Percentiles rank a stretch among this genome's conserved stretches.
Conservation (phyloP, 768 basidiomycete species). For the Lepiota venenata region DNA sequence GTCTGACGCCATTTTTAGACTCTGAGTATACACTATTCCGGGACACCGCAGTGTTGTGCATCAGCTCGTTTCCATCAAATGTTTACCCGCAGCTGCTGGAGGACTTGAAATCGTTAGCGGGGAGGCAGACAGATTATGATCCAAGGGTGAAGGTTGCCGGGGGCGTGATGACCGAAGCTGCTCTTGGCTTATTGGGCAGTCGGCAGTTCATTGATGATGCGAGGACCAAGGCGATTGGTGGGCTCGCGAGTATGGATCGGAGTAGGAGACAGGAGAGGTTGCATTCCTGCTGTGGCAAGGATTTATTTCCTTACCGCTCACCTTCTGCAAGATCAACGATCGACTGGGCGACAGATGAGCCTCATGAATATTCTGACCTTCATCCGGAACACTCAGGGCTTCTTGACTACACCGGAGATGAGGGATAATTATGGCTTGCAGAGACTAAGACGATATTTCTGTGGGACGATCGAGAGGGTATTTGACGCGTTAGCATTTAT, state of each 20-base stretch:
- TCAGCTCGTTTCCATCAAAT: slow-evolving; percentile 79
- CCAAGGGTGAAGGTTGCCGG: slow-evolving; percentile 37
- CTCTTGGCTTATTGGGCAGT: slow-evolving; percentile 27
- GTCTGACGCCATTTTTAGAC: slow-evolving; percentile 83
- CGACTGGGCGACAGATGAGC: slow-evolving; percentile 66
- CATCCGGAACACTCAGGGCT: slow-evolving; percentile 76
- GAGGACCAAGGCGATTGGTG: slow-evolving; percentile 42
- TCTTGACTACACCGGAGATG: slow-evolving; percentile 68
- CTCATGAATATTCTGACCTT: slow-evolving; percentile 83
- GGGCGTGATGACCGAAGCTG: slow-evolving; percentile 17
- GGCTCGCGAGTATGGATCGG: slow-evolving; percentile 43
- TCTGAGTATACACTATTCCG: slow-evolving; percentile 82
- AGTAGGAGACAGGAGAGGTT: slow-evolving; percentile 73
- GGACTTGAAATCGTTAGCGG: slow-evolving; percentile 75
- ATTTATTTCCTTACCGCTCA: slow-evolving; percentile 87
- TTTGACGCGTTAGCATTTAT: slow-evolving; percentile 72
- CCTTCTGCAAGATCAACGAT: slow-evolving; percentile 65
- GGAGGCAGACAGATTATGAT: slow-evolving; percentile 84
- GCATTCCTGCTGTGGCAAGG: slow-evolving; percentile 82
- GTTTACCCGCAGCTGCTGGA: slow-evolving; percentile 82
- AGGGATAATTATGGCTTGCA: slow-evolving; percentile 78
- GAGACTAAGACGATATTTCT: slow-evolving; percentile 85
- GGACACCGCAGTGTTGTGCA: slow-evolving; percentile 82
- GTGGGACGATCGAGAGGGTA: slow-evolving; percentile 82
- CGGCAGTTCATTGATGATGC: slow-evolving; percentile 68